Evolutionary conservation across 2,329 filamentous ascomycete species (phyloP).

Genomic region (Phaeosphaeriaceae sp.): DNA sequence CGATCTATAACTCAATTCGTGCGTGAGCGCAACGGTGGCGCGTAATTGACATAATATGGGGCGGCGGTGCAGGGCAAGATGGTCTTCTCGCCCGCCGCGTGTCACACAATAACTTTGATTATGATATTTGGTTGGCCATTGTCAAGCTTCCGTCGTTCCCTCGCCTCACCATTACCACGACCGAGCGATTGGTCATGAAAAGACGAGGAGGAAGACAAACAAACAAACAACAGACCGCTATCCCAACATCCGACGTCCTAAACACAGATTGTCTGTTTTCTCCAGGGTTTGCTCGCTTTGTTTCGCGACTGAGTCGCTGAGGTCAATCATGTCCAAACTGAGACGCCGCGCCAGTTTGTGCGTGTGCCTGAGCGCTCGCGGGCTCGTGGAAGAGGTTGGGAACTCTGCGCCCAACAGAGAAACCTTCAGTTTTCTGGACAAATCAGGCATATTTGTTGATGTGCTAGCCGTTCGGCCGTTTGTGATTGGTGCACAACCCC

Average conservation of each 20-base stretch:
- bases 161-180: constrained; percentile 14
- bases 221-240: constrained; percentile 32
- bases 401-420: constrained; percentile 24
- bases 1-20: constrained; percentile 25
- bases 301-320: constrained; percentile 16
- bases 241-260: constrained; percentile 20
- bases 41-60: constrained; percentile 31
- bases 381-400: constrained; percentile 20
- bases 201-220: constrained; percentile 10
- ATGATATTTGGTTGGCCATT: constrained; percentile 17
- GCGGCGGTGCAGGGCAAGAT: constrained; percentile 22
- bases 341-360: constrained; percentile 18
- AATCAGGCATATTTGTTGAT: constrained; percentile 32
- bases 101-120: constrained; percentile 28
- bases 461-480: constrained; percentile 28
- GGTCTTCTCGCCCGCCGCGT: constrained; percentile 27
- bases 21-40: constrained; percentile 31
- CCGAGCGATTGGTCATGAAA: constrained; percentile 10
- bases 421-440: constrained; percentile 28
- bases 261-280: constrained; percentile 19
- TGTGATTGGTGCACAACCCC: constrained; percentile 35
- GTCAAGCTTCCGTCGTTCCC: constrained; percentile 16
- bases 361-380: background rate
- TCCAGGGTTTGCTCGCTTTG: constrained; percentile 8
- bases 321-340: constrained; percentile 12